Percentiles rank a stretch among this genome's conserved stretches.
Evolutionary conservation across 1,284 basidiomycete species (phyloP).

Genomic region (Sanghuangporus sanghuang): DNA sequence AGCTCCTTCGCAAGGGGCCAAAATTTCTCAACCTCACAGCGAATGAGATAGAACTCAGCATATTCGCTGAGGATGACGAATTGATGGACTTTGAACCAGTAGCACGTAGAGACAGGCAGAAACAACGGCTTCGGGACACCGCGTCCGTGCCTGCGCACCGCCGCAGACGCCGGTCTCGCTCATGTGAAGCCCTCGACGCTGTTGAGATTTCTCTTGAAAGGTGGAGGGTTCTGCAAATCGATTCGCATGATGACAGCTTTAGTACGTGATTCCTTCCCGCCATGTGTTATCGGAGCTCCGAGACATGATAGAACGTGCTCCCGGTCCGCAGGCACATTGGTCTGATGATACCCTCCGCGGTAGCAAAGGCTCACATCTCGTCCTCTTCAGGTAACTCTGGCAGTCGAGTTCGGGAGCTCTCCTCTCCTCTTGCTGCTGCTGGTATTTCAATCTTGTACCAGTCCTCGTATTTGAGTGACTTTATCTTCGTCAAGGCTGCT

Average conservation of each 20-base stretch:
- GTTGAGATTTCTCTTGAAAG: slow-evolving; percentile 64
- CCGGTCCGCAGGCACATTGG: background rate
- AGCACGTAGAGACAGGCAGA: slow-evolving; percentile 51
- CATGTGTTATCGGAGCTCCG: background rate
- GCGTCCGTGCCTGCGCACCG: slow-evolving; percentile 23
- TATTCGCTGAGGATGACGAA: slow-evolving; percentile 59
- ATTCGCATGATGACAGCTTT: slow-evolving; percentile 62
- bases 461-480: slow-evolving; percentile 82
- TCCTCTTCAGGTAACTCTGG: slow-evolving; percentile 53
- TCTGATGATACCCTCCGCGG: background rate
- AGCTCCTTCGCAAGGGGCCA: slow-evolving; percentile 60
- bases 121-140: slow-evolving; percentile 36
- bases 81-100: slow-evolving; percentile 58
- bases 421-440: slow-evolving; percentile 70
- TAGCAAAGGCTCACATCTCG: background rate
- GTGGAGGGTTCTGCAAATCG: slow-evolving; percentile 74
- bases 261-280: slow-evolving; percentile 35
- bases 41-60: slow-evolving; percentile 69
- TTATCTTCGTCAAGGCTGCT: slow-evolving; percentile 71
- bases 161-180: slow-evolving; percentile 19
- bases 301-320: background rate
- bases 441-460: slow-evolving; percentile 84
- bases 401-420: slow-evolving; percentile 72
- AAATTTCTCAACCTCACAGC: slow-evolving; percentile 69
- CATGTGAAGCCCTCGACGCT: background rate